phyloP scores from a whole-genome alignment of 2,329 filamentous ascomycete species.

The Phoma herbarum region DNA sequence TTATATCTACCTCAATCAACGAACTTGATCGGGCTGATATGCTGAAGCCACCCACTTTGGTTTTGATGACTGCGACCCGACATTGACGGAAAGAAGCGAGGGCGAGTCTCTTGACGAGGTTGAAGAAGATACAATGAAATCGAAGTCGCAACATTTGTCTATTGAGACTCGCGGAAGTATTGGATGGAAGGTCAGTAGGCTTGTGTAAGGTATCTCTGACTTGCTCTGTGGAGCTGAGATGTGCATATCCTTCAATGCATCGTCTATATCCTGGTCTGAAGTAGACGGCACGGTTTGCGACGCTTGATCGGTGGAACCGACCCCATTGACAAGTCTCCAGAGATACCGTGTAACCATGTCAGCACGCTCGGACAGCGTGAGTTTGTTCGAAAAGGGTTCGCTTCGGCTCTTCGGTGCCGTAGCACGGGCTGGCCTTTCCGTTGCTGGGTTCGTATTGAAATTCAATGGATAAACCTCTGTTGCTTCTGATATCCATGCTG shows the following conservation, averaged over 20 bases:
- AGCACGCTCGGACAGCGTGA: not conserved
- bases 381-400: not conserved
- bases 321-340: constrained; percentile 1
- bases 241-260: not conserved
- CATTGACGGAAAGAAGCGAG: too few species aligned
- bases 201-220: too few species aligned
- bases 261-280: not conserved
- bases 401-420: too few species aligned
- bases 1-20: constrained; percentile 14
- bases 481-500: not conserved
- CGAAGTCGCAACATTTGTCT: not conserved
- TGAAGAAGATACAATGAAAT: too few species aligned
- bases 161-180: not conserved
- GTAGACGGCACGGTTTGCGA: not conserved
- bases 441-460: not conserved
- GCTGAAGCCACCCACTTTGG: constrained; percentile 7
- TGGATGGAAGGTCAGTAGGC: not conserved
- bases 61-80: not conserved
- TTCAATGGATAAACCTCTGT: too few species aligned
- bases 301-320: too few species aligned
- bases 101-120: not conserved
- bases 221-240: not conserved
- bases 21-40: not conserved
- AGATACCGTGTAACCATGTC: constrained; percentile 3
- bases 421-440: not conserved